Conservation (phyloP, 2,329 filamentous ascomycete species). For the Trichophyton benhamiae region DNA sequence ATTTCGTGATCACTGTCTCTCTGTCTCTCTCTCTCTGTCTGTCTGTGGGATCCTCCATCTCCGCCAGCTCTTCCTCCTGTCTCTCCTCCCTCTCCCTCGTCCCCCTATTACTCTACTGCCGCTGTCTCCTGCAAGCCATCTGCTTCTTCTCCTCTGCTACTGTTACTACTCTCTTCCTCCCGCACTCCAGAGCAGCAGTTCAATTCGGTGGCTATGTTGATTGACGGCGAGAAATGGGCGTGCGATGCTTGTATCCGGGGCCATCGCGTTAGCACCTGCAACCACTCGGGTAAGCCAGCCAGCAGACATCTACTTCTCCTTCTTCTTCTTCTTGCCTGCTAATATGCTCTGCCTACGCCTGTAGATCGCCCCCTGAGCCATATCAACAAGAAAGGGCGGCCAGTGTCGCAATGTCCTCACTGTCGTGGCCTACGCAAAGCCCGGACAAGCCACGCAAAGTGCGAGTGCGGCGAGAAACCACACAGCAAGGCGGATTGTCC, state of each 20-base stretch:
- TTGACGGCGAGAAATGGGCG: conserved; percentile 17
- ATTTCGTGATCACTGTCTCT: background rate
- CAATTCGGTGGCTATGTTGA: conserved; percentile 13
- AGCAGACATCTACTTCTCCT: conserved; percentile 3
- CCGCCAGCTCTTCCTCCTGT: no score
- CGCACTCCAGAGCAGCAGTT: no score
- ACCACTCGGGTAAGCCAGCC: conserved; percentile 67
- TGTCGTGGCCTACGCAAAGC: conserved; percentile 95
- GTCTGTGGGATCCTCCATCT: background rate
- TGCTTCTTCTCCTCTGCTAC: background rate
- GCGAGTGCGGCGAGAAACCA: conserved; percentile 85
- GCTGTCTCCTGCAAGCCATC: background rate
- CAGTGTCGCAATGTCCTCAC: conserved; percentile 94
- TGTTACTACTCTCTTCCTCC: background rate
- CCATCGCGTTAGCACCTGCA: conserved; percentile 97
- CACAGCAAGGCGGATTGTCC: conserved; percentile 29
- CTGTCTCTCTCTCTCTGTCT: background rate
- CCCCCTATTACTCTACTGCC: background rate
- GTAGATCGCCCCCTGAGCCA: conserved; percentile 74
- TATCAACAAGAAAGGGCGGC: conserved; percentile 95
- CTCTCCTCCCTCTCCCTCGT: background rate
- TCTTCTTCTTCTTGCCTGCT: conserved; percentile 1
- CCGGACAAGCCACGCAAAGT: conserved; percentile 86
- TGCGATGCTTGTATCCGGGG: conserved; percentile 87
- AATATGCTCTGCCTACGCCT: no score